Evolutionary conservation across 2,329 filamentous ascomycete genomes (phyloP), one percentile per base, ranked within the genome.

Genomic region (Domatiomyces catenatus): DNA sequence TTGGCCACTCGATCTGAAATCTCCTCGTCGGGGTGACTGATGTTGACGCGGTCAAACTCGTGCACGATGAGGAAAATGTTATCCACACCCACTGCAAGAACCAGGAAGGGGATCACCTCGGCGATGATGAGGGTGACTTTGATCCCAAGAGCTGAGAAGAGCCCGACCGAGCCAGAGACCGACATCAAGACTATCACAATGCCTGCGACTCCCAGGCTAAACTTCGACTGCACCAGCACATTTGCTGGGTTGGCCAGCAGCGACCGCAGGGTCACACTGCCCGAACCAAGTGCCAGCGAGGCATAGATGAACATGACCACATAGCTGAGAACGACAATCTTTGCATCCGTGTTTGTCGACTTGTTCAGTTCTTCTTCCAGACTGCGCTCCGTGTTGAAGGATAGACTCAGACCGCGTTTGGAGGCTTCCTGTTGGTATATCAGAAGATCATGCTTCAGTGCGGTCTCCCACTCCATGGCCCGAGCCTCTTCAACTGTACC

Each of bases 1-100:
- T 84, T 83, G 5, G 87, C 84, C 50, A 96, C 81, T 22, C 92
- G 79, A 61, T 89, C 81, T 58, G 94, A 84, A 2, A 98, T 83
- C 65, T 84, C 77, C 55, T 89, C 84, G 61, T 96, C 89, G 0
- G 89, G 87, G 61, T 94, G 85, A 65, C 84, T 94, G 59, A 88
- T 71, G 49, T 98, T 98, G 63, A 95, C 85, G 26, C 92, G 79
- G 64, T 98, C 92, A 53, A 98, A 94, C 67, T 98, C 92, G 67
- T 98, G 92, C 0, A 98, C 92, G 52, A 98, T 94, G 50, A 98
- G 72, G 70, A 98, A 98, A 61, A 98, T 96, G 63, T 98, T 98
- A 74, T 98, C 92, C 2, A 98, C 93, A 45, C 92, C 92, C 24
- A 98, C 89, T 10, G 92, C 92, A 18, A 98, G 72, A 8, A 98